Evolutionary conservation across 805 yeast genomes (phyloP).

Genomic region (Teunomyces funiuensis): DNA sequence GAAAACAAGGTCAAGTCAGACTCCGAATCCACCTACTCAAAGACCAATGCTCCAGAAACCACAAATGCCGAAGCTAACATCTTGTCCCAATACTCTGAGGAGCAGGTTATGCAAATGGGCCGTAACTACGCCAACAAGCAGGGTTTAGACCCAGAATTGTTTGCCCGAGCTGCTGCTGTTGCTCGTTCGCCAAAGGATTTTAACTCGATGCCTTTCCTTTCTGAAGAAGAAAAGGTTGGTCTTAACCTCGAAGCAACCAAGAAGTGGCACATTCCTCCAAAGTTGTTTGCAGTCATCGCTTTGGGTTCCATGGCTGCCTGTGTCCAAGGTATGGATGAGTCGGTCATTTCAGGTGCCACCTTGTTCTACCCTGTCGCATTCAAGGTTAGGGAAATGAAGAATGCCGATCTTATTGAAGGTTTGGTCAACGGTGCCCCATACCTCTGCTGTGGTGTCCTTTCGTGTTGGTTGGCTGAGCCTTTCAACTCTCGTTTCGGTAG

Average conservation of each 20-base stretch:
- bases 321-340: conserved; percentile 76
- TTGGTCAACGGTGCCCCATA: conserved; percentile 67
- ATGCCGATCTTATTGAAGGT: conserved; percentile 59
- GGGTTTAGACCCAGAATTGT: conserved; percentile 55
- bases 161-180: conserved; percentile 59
- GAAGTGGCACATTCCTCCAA: conserved; percentile 45
- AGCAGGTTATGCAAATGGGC: conserved; percentile 69
- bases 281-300: conserved; percentile 52
- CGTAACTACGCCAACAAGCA: conserved; percentile 60
- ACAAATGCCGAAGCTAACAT: conserved; percentile 41
- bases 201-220: conserved; percentile 54
- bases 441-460: conserved; percentile 53
- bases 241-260: conserved; percentile 47
- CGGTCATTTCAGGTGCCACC: conserved; percentile 68
- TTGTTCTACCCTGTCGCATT: conserved; percentile 56
- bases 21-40: conserved; percentile 8
- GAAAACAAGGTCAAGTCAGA: conserved; percentile 13
- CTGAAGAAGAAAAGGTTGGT: conserved; percentile 45
- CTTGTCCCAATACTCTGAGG: conserved; percentile 57
- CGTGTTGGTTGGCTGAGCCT: conserved; percentile 61
- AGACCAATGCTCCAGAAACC: background rate
- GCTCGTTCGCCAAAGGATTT: conserved; percentile 57
- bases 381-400: conserved; percentile 43
- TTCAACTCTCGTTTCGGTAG: conserved; percentile 58
- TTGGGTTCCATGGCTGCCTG: conserved; percentile 68